Base-by-base conservation (phyloP, 2,329 filamentous ascomycete genomes). In the Trichophyton schoenleinii region DNA sequence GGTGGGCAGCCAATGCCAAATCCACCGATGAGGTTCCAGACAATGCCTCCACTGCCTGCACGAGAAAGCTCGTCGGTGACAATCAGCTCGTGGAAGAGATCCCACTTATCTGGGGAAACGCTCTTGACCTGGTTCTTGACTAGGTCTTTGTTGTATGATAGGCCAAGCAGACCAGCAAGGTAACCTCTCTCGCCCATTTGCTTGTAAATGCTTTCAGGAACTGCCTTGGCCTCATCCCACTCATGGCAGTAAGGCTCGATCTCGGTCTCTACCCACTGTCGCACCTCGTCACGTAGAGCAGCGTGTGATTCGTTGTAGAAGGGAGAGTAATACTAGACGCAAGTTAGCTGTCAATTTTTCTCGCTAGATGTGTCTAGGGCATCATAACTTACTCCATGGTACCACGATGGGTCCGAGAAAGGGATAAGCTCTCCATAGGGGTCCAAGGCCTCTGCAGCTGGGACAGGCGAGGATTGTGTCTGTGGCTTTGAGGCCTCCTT, bases 1-100 rank as follows among this genome's bases (percentile, higher is more conserved):
- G 94, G 94, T 41, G 94, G 94, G 69, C 88, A 88, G 63, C 94
- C 94, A 67, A 99, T 99, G 60, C 91, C 92, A 72, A 89, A 96
- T n/a, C 94, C 94, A 67, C 92, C 94, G 65, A 97, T 87, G 69
- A 97, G 79, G 75, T 96, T 96, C 94, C 94, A 97, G 22, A 97
- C 91, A 65, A 97, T 87, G 62, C 94, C 94, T 70, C 94, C 94
- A 57, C 89, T 95, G 61, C 87, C 94, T 58, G 85, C 80, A 61
- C 94, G 89, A 44, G 89, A 95, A 52, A 99, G 79, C 81, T 99
- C 94, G 68, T 99, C 94, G 0, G 92, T 97, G 63, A 99, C 73
- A 52, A 97, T 81, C 83, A 97, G 83, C 81, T 99, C 94, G 77
- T 99, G 94, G 85, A 97, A 99, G 52, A 95, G 83, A 78, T 99